Percentiles rank a stretch among this genome's conserved stretches.
Conservation (phyloP, 2,329 filamentous ascomycete genomes). For the Neonectria sp. region DNA sequence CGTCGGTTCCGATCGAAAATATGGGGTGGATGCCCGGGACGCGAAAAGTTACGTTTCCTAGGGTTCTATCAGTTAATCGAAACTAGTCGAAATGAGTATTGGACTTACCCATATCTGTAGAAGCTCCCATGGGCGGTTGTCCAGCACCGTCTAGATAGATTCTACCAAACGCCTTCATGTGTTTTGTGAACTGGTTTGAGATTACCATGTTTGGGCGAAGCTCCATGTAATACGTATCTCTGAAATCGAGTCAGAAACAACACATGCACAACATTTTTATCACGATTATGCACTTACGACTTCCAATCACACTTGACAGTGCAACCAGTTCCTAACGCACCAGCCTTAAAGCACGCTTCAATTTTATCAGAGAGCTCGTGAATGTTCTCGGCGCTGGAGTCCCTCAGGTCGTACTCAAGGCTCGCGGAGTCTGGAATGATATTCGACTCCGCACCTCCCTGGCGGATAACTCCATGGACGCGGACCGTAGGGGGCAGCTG, state of each 20-base stretch:
- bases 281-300: conserved; percentile 17
- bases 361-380: conserved; percentile 53
- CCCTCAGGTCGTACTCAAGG: conserved; percentile 50
- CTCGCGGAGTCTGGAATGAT: conserved; percentile 68
- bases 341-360: conserved; percentile 58
- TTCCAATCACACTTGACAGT: conserved; percentile 55
- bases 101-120: conserved; percentile 43
- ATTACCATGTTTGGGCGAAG: conserved; percentile 38
- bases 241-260: conserved; percentile 15
- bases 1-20: conserved; percentile 40
- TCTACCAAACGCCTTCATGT: conserved; percentile 40
- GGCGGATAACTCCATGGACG: conserved; percentile 66
- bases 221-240: conserved; percentile 42
- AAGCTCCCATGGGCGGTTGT: conserved; percentile 40
- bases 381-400: conserved; percentile 51
- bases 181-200: conserved; percentile 32
- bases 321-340: conserved; percentile 62
- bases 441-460: conserved; percentile 69
- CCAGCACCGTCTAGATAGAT: conserved; percentile 27
- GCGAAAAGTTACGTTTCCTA: conserved; percentile 42
- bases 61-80: background rate
- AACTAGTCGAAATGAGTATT: too few species aligned
- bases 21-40: conserved; percentile 44
- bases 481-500: conserved; percentile 67
- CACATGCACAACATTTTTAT: too few species aligned